Conservation (phyloP, 495 filamentous ascomycete genomes). For the Xylaria nigripes region DNA sequence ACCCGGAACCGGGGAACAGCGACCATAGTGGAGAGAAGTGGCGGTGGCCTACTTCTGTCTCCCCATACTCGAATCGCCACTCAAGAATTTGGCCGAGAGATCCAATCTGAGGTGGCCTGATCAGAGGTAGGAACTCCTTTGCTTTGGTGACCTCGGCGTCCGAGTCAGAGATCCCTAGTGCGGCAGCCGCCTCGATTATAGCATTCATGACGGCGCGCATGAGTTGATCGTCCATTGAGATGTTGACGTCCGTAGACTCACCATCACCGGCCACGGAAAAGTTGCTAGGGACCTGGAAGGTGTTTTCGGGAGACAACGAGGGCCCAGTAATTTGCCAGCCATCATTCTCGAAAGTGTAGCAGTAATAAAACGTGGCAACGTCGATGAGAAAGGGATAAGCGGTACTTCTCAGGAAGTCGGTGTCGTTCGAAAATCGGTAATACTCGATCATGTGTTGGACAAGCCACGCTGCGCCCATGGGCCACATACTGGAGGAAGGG, state of each 20-base stretch:
- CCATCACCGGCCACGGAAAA: background rate
- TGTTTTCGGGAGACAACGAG: background rate
- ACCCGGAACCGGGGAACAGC: conserved; percentile 24
- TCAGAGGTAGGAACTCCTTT: conserved; percentile 11
- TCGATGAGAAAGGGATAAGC: conserved; percentile 13
- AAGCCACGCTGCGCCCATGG: conserved; percentile 44
- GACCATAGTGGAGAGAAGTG: conserved; percentile 43
- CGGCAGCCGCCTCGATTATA: conserved; percentile 23
- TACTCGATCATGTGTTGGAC: conserved; percentile 40
- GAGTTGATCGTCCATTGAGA: conserved; percentile 43
- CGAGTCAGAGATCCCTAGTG: conserved; percentile 15
- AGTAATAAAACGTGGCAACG: background rate
- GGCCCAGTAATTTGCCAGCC: background rate
- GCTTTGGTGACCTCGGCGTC: conserved; percentile 14
- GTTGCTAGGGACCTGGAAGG: background rate
- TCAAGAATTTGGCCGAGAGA: conserved; percentile 40
- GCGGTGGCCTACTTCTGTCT: conserved; percentile 42
- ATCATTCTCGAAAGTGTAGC: background rate
- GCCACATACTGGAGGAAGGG: conserved; percentile 40
- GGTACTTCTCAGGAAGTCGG: conserved; percentile 27
- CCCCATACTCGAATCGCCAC: conserved; percentile 40
- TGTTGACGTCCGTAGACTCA: conserved; percentile 13
- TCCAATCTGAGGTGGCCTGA: conserved; percentile 26
- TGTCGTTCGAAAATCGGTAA: conserved; percentile 34
- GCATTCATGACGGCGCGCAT: conserved; percentile 32